Evolutionary conservation across 345 rosid genomes (phyloP).

Genomic region (Eucalyptus regnans): DNA sequence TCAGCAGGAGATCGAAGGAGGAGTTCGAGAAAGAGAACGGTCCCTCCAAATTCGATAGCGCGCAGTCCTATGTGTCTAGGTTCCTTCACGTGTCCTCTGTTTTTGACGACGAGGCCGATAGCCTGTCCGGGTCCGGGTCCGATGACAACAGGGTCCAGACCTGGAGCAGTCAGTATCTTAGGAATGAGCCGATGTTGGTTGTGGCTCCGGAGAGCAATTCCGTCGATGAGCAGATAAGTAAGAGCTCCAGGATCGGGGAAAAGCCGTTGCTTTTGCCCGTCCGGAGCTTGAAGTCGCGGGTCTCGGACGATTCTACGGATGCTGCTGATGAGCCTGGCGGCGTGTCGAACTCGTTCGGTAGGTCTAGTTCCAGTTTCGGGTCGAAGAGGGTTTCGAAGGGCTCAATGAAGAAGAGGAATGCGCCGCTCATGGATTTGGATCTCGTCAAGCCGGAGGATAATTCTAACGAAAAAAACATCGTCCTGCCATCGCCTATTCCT

Average conservation of each 20-base stretch:
- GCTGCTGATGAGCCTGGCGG: background rate
- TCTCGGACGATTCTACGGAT: conserved; percentile 17
- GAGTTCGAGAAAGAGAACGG: conserved; percentile 24
- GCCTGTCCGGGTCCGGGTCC: conserved; percentile 8
- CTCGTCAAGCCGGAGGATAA: conserved; percentile 6
- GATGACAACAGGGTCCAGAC: conserved; percentile 29
- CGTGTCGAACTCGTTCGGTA: conserved; percentile 5
- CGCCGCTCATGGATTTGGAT: conserved; percentile 10
- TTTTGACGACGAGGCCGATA: conserved; percentile 60
- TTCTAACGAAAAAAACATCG: conserved; percentile 22
- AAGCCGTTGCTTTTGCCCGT: conserved; percentile 81
- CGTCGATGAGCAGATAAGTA: conserved; percentile 20
- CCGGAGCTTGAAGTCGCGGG: conserved; percentile 62
- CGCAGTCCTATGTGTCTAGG: conserved; percentile 55
- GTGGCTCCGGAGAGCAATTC: conserved; percentile 26
- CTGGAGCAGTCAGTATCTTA: conserved; percentile 63
- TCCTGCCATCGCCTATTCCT: conserved; percentile 93
- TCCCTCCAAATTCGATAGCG: conserved; percentile 30
- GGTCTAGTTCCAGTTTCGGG: conserved; percentile 1
- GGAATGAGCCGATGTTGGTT: conserved; percentile 48
- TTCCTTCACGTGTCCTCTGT: conserved; percentile 83
- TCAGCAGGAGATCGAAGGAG: conserved; percentile 57
- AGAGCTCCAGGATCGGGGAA: conserved; percentile 22
- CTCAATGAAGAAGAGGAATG: background rate
- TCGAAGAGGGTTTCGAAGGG: conserved; percentile 26